Percentiles rank a stretch among this genome's conserved stretches.
phyloP scores from a whole-genome alignment of 108 stramenopile species.

The Nannochloropsis gaditana region DNA sequence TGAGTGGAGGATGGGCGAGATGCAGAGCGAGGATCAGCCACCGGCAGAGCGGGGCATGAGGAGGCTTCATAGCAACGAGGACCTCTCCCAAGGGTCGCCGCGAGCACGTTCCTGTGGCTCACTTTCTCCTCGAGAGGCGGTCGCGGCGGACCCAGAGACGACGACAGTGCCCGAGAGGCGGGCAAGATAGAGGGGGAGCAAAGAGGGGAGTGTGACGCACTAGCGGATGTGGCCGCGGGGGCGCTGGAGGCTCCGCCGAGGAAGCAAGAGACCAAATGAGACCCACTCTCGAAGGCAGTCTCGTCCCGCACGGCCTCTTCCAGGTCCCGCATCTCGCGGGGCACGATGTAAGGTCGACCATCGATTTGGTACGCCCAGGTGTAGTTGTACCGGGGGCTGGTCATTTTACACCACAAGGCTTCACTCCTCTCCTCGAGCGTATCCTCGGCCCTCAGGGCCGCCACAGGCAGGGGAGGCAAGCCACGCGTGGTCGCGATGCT shows the following conservation, averaged over 20 bases:
- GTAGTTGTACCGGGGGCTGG: background rate
- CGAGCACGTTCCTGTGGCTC: background rate
- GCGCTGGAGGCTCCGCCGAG: background rate
- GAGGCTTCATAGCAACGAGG: background rate
- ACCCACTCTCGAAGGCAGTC: background rate
- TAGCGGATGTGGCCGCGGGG: background rate
- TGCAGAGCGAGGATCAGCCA: background rate
- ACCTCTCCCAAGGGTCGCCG: background rate
- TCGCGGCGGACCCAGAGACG: background rate
- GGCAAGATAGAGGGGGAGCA: no score
- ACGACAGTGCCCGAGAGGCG: no score
- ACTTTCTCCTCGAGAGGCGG: background rate
- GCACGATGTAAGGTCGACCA: background rate
- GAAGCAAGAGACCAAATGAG: background rate
- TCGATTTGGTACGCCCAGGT: background rate
- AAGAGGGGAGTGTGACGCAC: no score
- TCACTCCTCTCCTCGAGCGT: background rate
- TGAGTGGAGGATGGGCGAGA: background rate
- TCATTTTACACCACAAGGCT: constrained; percentile 14
- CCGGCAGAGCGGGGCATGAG: background rate
- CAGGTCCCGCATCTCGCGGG: background rate
- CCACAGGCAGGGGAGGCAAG: background rate
- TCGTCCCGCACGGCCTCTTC: background rate
- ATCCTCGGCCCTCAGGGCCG: background rate
- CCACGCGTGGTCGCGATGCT: background rate